Conservation (phyloP, 441 rosid genomes). For the Populus hybrid region DNA sequence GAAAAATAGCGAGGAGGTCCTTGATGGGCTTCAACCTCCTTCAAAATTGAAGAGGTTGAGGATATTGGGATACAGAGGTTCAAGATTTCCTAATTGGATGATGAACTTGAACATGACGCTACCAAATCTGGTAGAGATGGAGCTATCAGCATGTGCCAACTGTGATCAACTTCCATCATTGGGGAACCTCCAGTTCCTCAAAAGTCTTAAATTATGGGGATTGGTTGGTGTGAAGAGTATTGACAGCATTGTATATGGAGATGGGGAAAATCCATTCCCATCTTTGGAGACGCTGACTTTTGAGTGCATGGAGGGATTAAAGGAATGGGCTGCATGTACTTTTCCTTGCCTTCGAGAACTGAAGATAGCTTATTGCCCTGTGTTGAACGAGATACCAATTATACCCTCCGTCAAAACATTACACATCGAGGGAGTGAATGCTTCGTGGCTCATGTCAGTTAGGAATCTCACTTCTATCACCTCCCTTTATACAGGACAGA, state of each 20-base stretch:
- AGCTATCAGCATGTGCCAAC: background rate
- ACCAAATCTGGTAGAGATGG: slow-evolving; percentile 20
- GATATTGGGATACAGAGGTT: background rate
- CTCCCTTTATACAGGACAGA: no score
- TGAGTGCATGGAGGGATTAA: background rate
- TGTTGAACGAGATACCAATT: slow-evolving; percentile 11
- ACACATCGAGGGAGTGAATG: no score
- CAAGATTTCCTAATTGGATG: slow-evolving; percentile 18
- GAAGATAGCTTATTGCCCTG: background rate
- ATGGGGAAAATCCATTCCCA: background rate
- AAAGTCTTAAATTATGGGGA: background rate
- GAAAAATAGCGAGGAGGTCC: slow-evolving; percentile 3
- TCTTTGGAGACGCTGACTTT: background rate
- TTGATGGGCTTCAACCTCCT: background rate
- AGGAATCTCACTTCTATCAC: no score
- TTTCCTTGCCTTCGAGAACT: slow-evolving; percentile 13
- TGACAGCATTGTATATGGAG: background rate
- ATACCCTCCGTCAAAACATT: background rate
- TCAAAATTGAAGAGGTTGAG: background rate
- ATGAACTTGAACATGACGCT: background rate
- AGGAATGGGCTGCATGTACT: background rate
- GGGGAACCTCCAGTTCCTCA: slow-evolving; percentile 17
- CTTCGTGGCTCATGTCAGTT: no score
- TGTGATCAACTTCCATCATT: slow-evolving; percentile 24
- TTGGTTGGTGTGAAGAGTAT: slow-evolving; percentile 10